Percentiles rank a stretch among this genome's conserved stretches.
These are phyloP conservation scores for Trichaptum fuscoviolaceum DNA, from an alignment of 768 basidiomycete genomes.

Conservation along the genomic window DNA sequence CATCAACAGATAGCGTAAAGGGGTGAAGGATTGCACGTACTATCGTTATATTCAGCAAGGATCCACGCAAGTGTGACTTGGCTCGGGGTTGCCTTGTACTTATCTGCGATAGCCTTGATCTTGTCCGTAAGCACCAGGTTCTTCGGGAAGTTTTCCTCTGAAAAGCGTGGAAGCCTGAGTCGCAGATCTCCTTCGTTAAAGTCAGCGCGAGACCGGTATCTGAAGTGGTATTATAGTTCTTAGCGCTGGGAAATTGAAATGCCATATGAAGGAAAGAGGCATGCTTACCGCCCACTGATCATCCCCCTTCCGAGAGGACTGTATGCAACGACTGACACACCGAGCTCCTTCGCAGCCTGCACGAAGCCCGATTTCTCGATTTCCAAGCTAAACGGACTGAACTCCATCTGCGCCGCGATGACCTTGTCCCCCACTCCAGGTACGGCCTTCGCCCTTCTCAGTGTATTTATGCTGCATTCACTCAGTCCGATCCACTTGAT, in stretches of 20 bases:
- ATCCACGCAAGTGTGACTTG: slow-evolving; percentile 29
- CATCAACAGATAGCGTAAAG: too few species aligned
- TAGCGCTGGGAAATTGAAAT: too few species aligned
- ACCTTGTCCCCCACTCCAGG: slow-evolving; percentile 6
- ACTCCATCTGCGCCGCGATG: slow-evolving; percentile 28
- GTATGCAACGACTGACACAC: slow-evolving; percentile 28
- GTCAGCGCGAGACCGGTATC: slow-evolving; percentile 16
- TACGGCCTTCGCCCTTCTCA: neutral
- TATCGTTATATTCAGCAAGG: slow-evolving; percentile 12
- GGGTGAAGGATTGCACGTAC: too few species aligned
- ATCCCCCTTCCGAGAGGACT: slow-evolving; percentile 32
- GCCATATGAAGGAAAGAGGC: neutral
- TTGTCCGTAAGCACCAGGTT: slow-evolving; percentile 29
- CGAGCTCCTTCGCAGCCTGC: slow-evolving; percentile 23
- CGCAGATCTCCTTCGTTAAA: slow-evolving; percentile 25
- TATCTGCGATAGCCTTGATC: slow-evolving; percentile 26
- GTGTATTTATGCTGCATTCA: neutral
- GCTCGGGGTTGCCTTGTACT: slow-evolving; percentile 24
- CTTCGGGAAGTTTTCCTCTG: slow-evolving; percentile 27
- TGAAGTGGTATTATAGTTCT: too few species aligned
- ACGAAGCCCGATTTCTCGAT: slow-evolving; percentile 21
- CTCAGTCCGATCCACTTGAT: slow-evolving; percentile 27
- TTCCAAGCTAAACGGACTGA: slow-evolving; percentile 21
- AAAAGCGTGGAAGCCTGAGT: slow-evolving; percentile 24
- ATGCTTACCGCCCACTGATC: slow-evolving; percentile 24